Base-by-base conservation (phyloP, 2,329 filamentous ascomycete species). In the Epicoccum nigrum region DNA sequence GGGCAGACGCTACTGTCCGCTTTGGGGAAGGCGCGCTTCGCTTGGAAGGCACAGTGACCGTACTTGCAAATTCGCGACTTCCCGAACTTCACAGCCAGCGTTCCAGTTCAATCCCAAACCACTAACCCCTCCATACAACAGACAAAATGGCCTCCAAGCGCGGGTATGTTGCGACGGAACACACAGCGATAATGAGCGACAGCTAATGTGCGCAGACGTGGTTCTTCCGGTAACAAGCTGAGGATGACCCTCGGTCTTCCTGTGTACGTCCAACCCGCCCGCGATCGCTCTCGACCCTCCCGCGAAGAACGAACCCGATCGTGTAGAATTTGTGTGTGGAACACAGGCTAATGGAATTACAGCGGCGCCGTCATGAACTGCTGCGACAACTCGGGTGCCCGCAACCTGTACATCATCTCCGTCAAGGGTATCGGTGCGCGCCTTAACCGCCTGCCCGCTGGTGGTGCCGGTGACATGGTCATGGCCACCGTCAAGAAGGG, bases 401-500 rank as follows among this genome's bases (percentile, higher is more conserved):
- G 92, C 73, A 97, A 97, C 84, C 85, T 99, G 67, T 99, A 97
- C 90, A 97, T 97, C 86, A 97, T 99, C 84, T 89, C 93, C 79
- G 93, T 99, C 83, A 96, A 96, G 86, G 93, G 93, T 81, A 92
- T 94, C 76, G 93, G 93, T 84, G 93, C 93, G 69, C 92, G 93
- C 71, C 88, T 97, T 72, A 97, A 97, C 88, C 87, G 93, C 79
- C 86, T 99, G 75, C 93, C 93, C 70, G 93, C 94, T 74, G 94
- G 90, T 70, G 94, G 94, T 86, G 93, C 97, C 73, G 94, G 94
- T 74, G 94, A 97, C 85, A 97, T 97, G 94, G 94, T 97, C 77
- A 97, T 99, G 92, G 93, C 93, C 68, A 97, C 94, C 68, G 94
- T 97, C 83, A 97, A 99, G 91, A 97, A 99, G 90, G 94, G 95